Percentiles rank a stretch among this genome's conserved stretches.
phyloP scores from a whole-genome alignment of 2,329 filamentous ascomycete species.

The Colletotrichum coccodes region DNA sequence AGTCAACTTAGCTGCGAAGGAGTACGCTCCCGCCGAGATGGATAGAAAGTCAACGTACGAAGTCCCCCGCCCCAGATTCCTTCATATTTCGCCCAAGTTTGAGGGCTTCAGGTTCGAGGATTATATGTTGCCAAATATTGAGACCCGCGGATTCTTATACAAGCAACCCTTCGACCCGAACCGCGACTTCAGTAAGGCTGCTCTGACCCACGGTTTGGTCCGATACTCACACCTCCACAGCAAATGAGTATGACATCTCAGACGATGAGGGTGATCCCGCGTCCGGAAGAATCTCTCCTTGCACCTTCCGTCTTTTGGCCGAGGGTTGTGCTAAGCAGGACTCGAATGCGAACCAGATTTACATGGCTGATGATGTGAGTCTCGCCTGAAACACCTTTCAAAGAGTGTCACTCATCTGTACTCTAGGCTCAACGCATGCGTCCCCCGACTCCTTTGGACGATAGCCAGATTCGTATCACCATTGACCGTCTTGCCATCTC shows the following conservation, averaged over 20 bases:
- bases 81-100: slow-evolving; percentile 27
- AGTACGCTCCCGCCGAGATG: slow-evolving; percentile 18
- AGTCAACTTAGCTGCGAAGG: slow-evolving; percentile 1
- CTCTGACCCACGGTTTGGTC: background rate
- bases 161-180: slow-evolving; percentile 12
- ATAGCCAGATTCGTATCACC: background rate
- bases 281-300: slow-evolving; percentile 50
- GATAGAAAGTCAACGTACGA: slow-evolving; percentile 24
- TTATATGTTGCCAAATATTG: slow-evolving; percentile 1
- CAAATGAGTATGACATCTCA: slow-evolving; percentile 42
- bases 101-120: slow-evolving; percentile 19
- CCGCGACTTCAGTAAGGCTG: slow-evolving; percentile 19
- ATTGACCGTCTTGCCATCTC: slow-evolving; percentile 22
- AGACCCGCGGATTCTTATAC: background rate
- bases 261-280: slow-evolving; percentile 52
- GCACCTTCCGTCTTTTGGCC: slow-evolving; percentile 51
- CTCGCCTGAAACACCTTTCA: background rate
- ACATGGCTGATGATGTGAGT: slow-evolving; percentile 36
- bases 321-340: slow-evolving; percentile 47
- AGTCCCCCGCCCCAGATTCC: slow-evolving; percentile 32
- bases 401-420: background rate
- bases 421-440: slow-evolving; percentile 27
- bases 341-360: slow-evolving; percentile 24
- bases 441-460: slow-evolving; percentile 17
- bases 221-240: background rate